Evolutionary conservation across 768 basidiomycete species (phyloP).

Genomic region (Clitopilus hobsonii): DNA sequence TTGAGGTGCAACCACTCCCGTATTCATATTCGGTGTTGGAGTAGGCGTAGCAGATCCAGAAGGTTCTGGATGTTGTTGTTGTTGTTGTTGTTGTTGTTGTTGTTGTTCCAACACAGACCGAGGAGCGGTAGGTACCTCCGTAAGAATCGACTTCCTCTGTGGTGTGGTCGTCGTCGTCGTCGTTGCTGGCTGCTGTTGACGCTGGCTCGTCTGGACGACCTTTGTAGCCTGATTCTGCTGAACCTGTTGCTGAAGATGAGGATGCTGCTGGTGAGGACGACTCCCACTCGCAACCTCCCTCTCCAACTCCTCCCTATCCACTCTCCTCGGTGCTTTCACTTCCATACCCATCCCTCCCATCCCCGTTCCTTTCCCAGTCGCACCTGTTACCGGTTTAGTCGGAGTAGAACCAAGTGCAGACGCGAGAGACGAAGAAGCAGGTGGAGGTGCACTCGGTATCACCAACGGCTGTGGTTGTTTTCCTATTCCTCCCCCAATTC

Average conservation of each 20-base stretch:
- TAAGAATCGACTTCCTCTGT: constrained; percentile 31
- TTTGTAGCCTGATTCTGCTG: neutral
- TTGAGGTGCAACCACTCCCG: neutral
- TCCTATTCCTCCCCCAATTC: too few relatives aligned
- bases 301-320: constrained; percentile 21
- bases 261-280: constrained; percentile 5
- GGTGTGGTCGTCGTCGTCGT: constrained; percentile 25
- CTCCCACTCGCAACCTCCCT: constrained; percentile 3
- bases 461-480: neutral
- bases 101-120: neutral
- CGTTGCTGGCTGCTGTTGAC: neutral
- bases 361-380: neutral
- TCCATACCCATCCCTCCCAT: constrained; percentile 22
- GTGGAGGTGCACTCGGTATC: neutral
- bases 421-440: constrained; percentile 1
- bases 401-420: neutral
- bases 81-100: neutral
- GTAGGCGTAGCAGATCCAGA: neutral
- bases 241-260: neutral
- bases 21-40: neutral
- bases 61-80: neutral
- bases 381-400: neutral
- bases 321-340: constrained; percentile 43
- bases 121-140: neutral
- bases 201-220: neutral